Evolutionary conservation across 345 rosid species (phyloP), one percentile per base, ranked within the genome.

Genomic region (Rhodamnia rubescens): DNA sequence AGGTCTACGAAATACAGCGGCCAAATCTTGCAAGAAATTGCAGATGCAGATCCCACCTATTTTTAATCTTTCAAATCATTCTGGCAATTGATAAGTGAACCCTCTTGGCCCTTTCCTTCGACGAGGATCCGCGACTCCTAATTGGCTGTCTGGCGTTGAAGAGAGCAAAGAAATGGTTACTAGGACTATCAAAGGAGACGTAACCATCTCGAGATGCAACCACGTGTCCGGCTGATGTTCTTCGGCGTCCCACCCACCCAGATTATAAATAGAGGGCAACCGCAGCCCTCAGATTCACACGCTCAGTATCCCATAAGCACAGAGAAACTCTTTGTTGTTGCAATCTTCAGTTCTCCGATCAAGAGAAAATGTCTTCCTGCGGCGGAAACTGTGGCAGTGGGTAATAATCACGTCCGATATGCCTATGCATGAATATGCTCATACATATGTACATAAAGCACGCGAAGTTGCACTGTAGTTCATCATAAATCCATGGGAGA

Each of bases 201-300:
- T 86, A 86, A 57, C 26, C 47, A 29, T 12, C 40, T 82, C 21
- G 47, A 61, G 85, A 86, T 85, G 16, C 16, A 15, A 21, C 88
- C 91, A 90, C 86, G 90, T 89, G 92, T 89, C 84, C 82, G 88
- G 92, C 83, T n/a, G 51, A 85, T n/a, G 84, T 75, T 12, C 14
- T 15, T 32, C 5, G 5, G 20, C 20, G 0, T 75, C 36, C 29
- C 40, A 13, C 56, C 32, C 24, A 18, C 20, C 83, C 7, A 1
- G 58, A 7, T 40, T 88, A 90, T 90, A 89, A 88, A 88, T 85
- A 0, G 81, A 50, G 40, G 11, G 11, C n/a, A 16, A 69, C 32
- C 14, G 5, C 3, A 0, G 0, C 18, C 15, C 2, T 3, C 0
- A 32, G 22, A 27, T 32, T 42, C 89, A 56, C 84, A 84, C 84